phyloP scores from a whole-genome alignment of 1,284 basidiomycete species.

The Ustilago tritici region DNA sequence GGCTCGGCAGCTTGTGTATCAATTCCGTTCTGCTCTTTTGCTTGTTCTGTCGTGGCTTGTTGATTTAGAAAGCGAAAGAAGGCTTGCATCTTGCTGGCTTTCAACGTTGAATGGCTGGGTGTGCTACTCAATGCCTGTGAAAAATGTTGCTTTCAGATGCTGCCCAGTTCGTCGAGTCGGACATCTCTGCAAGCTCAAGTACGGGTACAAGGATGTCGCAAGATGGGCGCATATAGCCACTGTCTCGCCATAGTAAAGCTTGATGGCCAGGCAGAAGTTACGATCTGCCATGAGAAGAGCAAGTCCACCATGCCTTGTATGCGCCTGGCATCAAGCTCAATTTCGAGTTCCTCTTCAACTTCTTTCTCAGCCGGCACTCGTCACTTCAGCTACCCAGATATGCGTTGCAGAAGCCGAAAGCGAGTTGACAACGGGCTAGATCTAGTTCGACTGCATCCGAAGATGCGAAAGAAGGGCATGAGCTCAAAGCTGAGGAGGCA shows the following conservation, averaged over 20 bases:
- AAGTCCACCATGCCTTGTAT: neutral
- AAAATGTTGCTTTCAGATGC: neutral
- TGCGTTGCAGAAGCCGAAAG: neutral
- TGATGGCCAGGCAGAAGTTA: neutral
- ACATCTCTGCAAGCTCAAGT: neutral
- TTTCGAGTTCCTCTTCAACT: neutral
- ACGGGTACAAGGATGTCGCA: neutral
- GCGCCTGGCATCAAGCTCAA: neutral
- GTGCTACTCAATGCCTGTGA: neutral
- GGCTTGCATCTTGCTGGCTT: neutral
- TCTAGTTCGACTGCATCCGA: conserved; percentile 1
- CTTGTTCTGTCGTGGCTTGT: neutral
- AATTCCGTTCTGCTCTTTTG: neutral
- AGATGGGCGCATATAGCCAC: neutral
- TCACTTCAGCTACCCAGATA: neutral
- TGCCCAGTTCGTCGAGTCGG: neutral
- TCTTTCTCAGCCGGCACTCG: neutral
- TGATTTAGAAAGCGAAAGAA: no score
- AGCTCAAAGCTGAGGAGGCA: neutral
- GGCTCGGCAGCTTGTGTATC: conserved; percentile 1
- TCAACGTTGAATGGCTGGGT: neutral
- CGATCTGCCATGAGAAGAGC: neutral
- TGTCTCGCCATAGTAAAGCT: neutral
- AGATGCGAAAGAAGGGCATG: neutral
- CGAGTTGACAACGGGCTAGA: neutral